phyloP scores from a whole-genome alignment of 192 early-diverging fungal genomes.

The Coemansia sp. region DNA sequence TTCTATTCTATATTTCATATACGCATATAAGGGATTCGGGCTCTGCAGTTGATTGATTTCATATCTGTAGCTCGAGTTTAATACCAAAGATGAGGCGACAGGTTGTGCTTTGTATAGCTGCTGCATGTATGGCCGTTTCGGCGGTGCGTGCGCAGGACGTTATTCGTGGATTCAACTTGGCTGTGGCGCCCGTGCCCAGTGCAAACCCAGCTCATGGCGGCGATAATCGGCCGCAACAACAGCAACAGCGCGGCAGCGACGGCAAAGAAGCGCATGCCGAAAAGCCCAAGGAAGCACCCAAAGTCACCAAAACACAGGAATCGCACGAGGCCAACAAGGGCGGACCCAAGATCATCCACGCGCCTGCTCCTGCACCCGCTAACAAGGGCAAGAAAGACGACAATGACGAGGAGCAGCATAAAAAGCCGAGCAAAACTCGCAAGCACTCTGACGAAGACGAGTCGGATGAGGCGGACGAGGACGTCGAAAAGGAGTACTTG shows the following conservation, averaged over 20 bases:
- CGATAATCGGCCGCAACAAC: slow-evolving; percentile 18
- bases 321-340: slow-evolving; percentile 14
- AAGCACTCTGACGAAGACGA: slow-evolving; percentile 37
- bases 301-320: slow-evolving; percentile 16
- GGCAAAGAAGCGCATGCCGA: slow-evolving; percentile 12
- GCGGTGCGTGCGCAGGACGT: background rate
- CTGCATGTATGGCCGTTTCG: slow-evolving; percentile 16
- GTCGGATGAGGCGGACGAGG: slow-evolving; percentile 27
- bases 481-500: slow-evolving; percentile 41
- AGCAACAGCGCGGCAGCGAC: slow-evolving; percentile 8
- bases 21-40: background rate
- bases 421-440: slow-evolving; percentile 43
- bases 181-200: slow-evolving; percentile 7
- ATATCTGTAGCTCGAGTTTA: background rate
- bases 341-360: slow-evolving; percentile 3
- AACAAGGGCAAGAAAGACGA: slow-evolving; percentile 18
- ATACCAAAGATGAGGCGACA: slow-evolving; percentile 22
- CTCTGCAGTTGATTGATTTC: background rate
- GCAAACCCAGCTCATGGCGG: slow-evolving; percentile 13
- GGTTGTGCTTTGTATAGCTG: slow-evolving; percentile 20
- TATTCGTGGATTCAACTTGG: slow-evolving; percentile 14
- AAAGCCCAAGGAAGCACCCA: slow-evolving; percentile 20
- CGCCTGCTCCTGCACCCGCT: slow-evolving; percentile 2
- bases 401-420: slow-evolving; percentile 13
- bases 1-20: background rate